Conservation (phyloP, 1,284 basidiomycete genomes). For the Irpex sp. region DNA sequence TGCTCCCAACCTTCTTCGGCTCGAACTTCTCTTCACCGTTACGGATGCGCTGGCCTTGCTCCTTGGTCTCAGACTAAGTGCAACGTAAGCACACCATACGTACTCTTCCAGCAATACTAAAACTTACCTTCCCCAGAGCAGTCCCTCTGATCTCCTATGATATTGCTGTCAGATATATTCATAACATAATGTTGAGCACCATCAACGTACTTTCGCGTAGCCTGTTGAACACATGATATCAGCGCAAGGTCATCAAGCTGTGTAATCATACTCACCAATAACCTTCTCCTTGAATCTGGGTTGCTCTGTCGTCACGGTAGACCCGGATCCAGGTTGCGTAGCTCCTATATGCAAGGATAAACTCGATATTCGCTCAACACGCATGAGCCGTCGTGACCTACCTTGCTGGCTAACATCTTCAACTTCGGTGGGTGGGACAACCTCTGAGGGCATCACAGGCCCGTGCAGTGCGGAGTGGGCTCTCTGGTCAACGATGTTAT, state of each 20-base stretch:
- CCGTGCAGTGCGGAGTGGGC: background rate
- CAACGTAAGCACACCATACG: background rate
- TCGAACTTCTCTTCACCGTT: conserved; percentile 15
- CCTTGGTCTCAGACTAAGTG: conserved; percentile 13
- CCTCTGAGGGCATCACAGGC: conserved; percentile 11
- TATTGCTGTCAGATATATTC: background rate
- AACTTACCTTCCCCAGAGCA: conserved; percentile 11
- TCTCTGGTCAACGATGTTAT: conserved; percentile 4
- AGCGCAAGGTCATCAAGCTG: background rate
- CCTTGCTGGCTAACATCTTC: conserved; percentile 15
- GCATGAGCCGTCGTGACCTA: background rate
- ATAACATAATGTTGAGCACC: background rate
- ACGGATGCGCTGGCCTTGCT: conserved; percentile 15
- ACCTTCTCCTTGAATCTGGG: conserved; percentile 18
- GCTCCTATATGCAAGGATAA: conserved; percentile 7
- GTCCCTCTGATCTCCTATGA: conserved; percentile 15
- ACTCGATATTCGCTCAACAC: background rate
- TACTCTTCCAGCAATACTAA: background rate
- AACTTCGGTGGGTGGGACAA: conserved; percentile 9
- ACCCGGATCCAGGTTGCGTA: conserved; percentile 14
- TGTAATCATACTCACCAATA: conserved; percentile 6
- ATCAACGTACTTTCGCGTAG: conserved; percentile 11
- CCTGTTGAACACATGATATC: background rate
- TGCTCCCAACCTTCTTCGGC: conserved; percentile 17
- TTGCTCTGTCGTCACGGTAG: conserved; percentile 5